A percentile compares a stretch with the other conserved stretches of the same genome.
phyloP scores from a whole-genome alignment of 2,329 filamentous ascomycete species.

The Orbilia blumenaviensis region DNA sequence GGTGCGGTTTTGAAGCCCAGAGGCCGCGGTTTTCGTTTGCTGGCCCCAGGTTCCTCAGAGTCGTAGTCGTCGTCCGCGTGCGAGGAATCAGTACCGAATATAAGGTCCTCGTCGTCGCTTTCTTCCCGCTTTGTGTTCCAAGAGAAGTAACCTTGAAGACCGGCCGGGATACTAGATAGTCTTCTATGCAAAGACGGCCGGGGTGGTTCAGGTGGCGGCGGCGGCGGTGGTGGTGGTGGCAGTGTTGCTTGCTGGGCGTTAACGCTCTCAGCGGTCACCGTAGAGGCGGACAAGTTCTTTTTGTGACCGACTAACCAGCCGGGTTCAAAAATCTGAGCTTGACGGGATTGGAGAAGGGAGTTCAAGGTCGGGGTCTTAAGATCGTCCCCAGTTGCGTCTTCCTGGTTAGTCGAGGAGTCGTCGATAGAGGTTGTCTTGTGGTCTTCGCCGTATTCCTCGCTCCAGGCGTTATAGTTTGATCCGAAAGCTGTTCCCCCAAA shows the following conservation, averaged over 20 bases:
- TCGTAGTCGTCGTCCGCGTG: constrained; percentile 50
- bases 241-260: constrained; percentile 8
- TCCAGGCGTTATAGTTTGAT: constrained; percentile 26
- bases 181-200: constrained; percentile 23
- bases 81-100: constrained; percentile 50
- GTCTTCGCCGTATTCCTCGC: constrained; percentile 17
- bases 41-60: constrained; percentile 27
- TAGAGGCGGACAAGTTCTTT: constrained; percentile 49
- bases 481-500: constrained; percentile 49
- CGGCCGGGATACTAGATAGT: constrained; percentile 42
- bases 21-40: constrained; percentile 12
- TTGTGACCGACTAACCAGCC: constrained; percentile 41
- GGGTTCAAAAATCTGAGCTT: constrained; percentile 46
- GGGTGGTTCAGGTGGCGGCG: constrained; percentile 6
- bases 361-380: constrained; percentile 50
- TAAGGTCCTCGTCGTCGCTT: constrained; percentile 47
- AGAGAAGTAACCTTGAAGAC: constrained; percentile 47
- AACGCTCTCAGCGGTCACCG: constrained; percentile 50
- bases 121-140: constrained; percentile 36
- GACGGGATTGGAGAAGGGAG: constrained; percentile 28
- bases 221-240: neutral
- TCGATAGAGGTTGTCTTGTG: constrained; percentile 39
- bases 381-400: constrained; percentile 29
- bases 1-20: constrained; percentile 40
- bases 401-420: constrained; percentile 27